Conservation (phyloP, 306 rosid genomes). For the Fragaria iinumae region DNA sequence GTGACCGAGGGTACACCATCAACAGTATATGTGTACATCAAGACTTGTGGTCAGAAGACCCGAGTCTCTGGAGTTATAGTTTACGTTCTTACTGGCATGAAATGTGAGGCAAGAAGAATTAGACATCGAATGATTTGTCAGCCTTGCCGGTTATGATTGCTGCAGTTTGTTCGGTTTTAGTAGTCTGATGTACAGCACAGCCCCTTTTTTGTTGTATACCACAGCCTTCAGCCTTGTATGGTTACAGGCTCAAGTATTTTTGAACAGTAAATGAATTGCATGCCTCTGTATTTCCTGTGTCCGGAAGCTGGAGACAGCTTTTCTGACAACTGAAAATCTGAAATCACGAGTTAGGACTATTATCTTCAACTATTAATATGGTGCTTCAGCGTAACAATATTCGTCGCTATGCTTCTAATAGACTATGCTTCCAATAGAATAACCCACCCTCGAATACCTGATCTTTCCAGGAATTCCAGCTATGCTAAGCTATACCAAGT, state of each 20-base stretch:
- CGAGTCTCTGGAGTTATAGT: background rate
- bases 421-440: too few relatives aligned
- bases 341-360: too few relatives aligned
- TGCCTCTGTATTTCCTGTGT: too few relatives aligned
- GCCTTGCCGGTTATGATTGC: background rate
- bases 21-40: background rate
- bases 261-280: background rate
- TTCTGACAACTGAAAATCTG: too few relatives aligned
- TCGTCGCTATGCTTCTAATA: too few relatives aligned
- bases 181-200: background rate
- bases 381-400: too few relatives aligned
- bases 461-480: too few relatives aligned
- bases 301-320: too few relatives aligned
- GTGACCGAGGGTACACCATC: constrained; percentile 27
- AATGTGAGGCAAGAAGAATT: background rate
- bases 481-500: too few relatives aligned
- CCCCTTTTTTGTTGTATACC: background rate
- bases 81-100: background rate
- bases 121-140: background rate
- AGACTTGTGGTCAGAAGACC: background rate
- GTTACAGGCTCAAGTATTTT: background rate
- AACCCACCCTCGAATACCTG: too few relatives aligned
- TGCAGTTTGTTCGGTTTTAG: background rate
- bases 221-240: background rate
- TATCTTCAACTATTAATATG: too few relatives aligned